Percentiles rank a stretch among this genome's conserved stretches.
Conservation (phyloP, 768 basidiomycete genomes). For the Hypholoma fasciculare region DNA sequence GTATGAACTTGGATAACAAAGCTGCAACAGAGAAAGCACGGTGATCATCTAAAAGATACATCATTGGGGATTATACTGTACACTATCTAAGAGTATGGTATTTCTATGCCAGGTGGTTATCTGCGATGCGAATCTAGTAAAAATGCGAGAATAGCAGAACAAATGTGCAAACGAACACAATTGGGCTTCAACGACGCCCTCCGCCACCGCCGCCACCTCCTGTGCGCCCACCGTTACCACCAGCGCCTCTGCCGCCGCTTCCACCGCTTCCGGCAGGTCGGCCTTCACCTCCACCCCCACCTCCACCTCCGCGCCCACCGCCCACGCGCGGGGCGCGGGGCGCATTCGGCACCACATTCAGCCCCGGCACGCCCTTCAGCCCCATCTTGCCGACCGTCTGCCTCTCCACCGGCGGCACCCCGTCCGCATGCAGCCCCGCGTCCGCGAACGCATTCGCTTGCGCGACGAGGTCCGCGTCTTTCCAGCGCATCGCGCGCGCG, state of each 20-base stretch:
- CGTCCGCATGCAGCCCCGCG: neutral
- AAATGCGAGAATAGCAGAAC: neutral
- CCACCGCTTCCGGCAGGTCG: neutral
- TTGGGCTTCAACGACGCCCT: neutral
- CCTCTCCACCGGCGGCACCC: neutral
- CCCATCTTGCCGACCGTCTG: conserved; percentile 10
- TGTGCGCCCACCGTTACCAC: neutral
- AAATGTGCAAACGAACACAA: no score
- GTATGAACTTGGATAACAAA: no score
- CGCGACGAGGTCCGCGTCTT: conserved; percentile 36
- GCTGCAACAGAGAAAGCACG: no score
- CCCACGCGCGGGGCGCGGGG: neutral
- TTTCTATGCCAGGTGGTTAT: neutral
- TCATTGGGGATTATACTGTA: conserved; percentile 3
- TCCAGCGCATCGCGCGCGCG: conserved; percentile 37
- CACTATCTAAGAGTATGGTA: conserved; percentile 1
- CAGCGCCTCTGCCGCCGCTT: neutral
- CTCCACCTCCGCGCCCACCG: neutral
- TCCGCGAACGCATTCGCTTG: conserved; percentile 5
- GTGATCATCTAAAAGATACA: no score
- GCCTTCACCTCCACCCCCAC: neutral
- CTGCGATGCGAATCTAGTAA: neutral
- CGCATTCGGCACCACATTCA: conserved; percentile 6
- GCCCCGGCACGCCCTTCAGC: conserved; percentile 4
- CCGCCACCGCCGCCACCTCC: conserved; percentile 2